These are phyloP conservation scores for Trichophyton rubrum DNA, from an alignment of 2,329 filamentous ascomycete species.

Conservation along the genomic window DNA sequence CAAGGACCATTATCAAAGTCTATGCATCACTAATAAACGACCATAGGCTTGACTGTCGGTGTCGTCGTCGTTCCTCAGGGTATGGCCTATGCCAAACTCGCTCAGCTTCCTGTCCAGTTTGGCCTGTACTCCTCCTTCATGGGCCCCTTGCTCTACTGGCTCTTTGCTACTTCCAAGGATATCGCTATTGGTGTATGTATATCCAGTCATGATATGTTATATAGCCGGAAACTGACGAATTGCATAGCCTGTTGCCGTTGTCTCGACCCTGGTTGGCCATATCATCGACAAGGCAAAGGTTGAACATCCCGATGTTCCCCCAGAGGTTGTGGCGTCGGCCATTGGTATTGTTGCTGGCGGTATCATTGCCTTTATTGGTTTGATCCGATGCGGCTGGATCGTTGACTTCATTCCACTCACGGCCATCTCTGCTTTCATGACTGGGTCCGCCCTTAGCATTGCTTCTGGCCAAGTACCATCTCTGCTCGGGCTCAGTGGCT, in stretches of 20 bases:
- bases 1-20: conserved; percentile 8
- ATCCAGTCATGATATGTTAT: conserved; percentile 2
- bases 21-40: conserved; percentile 6
- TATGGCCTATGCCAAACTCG: conserved; percentile 87
- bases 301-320: conserved; percentile 42
- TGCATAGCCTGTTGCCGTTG: conserved; percentile 72
- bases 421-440: conserved; percentile 92
- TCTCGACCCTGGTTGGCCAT: conserved; percentile 80
- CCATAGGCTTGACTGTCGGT: conserved; percentile 54
- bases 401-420: conserved; percentile 87
- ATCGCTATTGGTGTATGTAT: conserved; percentile 80
- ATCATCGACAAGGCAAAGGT: conserved; percentile 55
- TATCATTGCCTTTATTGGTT: conserved; percentile 66
- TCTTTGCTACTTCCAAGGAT: conserved; percentile 96
- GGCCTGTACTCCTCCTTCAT: conserved; percentile 94
- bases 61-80: conserved; percentile 85
- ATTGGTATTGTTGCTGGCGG: conserved; percentile 65
- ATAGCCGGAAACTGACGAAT: conserved; percentile 11
- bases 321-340: conserved; percentile 60
- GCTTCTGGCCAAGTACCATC: conserved; percentile 68
- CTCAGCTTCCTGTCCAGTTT: conserved; percentile 65
- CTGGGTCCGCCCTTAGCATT: conserved; percentile 85
- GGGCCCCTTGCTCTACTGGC: conserved; percentile 90
- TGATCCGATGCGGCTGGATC: conserved; percentile 73
- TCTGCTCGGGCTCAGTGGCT: conserved; percentile 61